Percentiles rank a stretch among this genome's conserved stretches.
phyloP scores from a whole-genome alignment of 805 yeast species.

The Zygotorulaspora sp. region DNA sequence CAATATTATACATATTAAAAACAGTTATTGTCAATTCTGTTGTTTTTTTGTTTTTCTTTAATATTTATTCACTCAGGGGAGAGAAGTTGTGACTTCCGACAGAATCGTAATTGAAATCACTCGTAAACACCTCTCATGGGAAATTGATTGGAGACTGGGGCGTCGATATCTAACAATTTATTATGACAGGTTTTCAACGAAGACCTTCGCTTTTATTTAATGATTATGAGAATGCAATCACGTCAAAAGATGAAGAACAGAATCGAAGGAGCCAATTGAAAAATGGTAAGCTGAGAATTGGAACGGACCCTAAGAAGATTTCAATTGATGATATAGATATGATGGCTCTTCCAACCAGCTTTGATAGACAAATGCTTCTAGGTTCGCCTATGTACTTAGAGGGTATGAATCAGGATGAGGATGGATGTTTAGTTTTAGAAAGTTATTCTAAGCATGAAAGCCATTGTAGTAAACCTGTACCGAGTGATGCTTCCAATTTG shows the following conservation, averaged over 20 bases:
- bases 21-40: too few relatives aligned
- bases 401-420: constrained; percentile 17
- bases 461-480: constrained; percentile 13
- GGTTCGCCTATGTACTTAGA: constrained; percentile 34
- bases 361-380: constrained; percentile 32
- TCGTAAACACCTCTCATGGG: too few relatives aligned
- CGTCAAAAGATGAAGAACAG: constrained; percentile 1
- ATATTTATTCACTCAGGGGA: too few relatives aligned
- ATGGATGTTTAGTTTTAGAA: constrained; percentile 8
- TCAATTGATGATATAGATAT: constrained; percentile 34
- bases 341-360: constrained; percentile 27
- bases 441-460: constrained; percentile 7
- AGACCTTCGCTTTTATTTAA: constrained; percentile 22
- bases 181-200: constrained; percentile 11
- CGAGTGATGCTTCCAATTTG: constrained; percentile 13
- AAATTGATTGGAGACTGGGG: too few relatives aligned
- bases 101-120: too few relatives aligned
- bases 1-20: too few relatives aligned
- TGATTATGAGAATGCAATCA: constrained; percentile 13
- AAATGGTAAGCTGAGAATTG: constrained; percentile 7
- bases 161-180: background rate
- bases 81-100: too few relatives aligned
- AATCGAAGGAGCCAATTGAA: background rate
- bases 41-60: too few relatives aligned
- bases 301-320: constrained; percentile 6